phyloP scores from a whole-genome alignment of 805 yeast genomes.

The Metschnikowia vanudenii region DNA sequence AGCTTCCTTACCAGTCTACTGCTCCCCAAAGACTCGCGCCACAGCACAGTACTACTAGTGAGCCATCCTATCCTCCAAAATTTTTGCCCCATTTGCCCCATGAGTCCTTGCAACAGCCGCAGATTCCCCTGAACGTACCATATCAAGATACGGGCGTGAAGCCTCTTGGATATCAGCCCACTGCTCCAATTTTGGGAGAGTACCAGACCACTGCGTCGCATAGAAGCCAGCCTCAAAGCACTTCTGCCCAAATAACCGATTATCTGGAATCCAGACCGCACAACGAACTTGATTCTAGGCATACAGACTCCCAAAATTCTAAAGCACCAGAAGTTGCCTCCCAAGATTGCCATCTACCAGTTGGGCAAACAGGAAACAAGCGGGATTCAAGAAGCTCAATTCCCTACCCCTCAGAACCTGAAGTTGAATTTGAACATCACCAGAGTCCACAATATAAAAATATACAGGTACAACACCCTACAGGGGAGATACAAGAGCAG shows the following conservation, averaged over 20 bases:
- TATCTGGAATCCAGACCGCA: background rate
- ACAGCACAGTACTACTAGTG: background rate
- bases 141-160: background rate
- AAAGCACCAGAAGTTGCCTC: background rate
- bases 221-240: background rate
- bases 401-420: constrained; percentile 1
- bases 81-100: too few relatives aligned
- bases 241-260: background rate
- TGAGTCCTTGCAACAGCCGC: too few relatives aligned
- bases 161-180: background rate
- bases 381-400: background rate
- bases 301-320: background rate
- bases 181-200: background rate
- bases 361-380: background rate
- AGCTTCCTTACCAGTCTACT: constrained; percentile 2
- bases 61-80: background rate
- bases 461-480: background rate
- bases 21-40: background rate
- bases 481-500: background rate
- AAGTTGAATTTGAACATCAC: background rate
- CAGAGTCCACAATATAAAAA: background rate
- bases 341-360: background rate
- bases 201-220: background rate
- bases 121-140: background rate
- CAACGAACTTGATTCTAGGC: background rate